Conservation (phyloP, 495 filamentous ascomycete species). For the Pseudomonodictys pantanalensis region DNA sequence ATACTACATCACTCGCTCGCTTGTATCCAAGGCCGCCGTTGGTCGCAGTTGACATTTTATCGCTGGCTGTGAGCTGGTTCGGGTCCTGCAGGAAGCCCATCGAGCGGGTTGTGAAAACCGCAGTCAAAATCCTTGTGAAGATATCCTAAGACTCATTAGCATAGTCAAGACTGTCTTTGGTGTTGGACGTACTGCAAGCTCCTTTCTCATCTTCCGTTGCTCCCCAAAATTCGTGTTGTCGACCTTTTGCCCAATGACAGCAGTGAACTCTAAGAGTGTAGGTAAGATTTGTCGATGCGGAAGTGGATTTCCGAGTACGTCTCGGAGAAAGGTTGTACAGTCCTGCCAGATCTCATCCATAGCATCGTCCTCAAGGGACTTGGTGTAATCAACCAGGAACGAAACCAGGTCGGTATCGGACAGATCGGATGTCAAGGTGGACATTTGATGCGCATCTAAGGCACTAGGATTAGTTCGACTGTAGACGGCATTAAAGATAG, state of each 20-base stretch:
- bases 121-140: slow-evolving; percentile 79
- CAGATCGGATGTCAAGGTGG: slow-evolving; percentile 78
- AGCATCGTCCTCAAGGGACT: slow-evolving; percentile 92
- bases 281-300: slow-evolving; percentile 90
- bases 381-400: slow-evolving; percentile 85
- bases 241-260: slow-evolving; percentile 85
- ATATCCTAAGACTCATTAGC: slow-evolving; percentile 63
- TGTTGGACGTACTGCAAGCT: slow-evolving; percentile 74
- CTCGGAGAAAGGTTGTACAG: slow-evolving; percentile 84
- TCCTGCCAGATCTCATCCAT: slow-evolving; percentile 99
- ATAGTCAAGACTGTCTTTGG: not conserved
- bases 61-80: slow-evolving; percentile 16
- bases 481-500: slow-evolving; percentile 96
- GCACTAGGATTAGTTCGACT: slow-evolving; percentile 83
- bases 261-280: slow-evolving; percentile 80
- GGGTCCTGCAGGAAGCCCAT: slow-evolving; percentile 35
- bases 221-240: slow-evolving; percentile 98
- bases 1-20: slow-evolving; percentile 61
- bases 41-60: slow-evolving; percentile 21
- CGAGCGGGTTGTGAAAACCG: slow-evolving; percentile 85
- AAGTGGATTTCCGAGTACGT: slow-evolving; percentile 89
- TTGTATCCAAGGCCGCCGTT: slow-evolving; percentile 41
- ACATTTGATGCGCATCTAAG: slow-evolving; percentile 75
- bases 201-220: slow-evolving; percentile 87
- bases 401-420: slow-evolving; percentile 77